Evolutionary conservation across 2,329 filamentous ascomycete species (phyloP), one percentile per base, ranked within the genome.

Genomic region (Alternaria sp.): DNA sequence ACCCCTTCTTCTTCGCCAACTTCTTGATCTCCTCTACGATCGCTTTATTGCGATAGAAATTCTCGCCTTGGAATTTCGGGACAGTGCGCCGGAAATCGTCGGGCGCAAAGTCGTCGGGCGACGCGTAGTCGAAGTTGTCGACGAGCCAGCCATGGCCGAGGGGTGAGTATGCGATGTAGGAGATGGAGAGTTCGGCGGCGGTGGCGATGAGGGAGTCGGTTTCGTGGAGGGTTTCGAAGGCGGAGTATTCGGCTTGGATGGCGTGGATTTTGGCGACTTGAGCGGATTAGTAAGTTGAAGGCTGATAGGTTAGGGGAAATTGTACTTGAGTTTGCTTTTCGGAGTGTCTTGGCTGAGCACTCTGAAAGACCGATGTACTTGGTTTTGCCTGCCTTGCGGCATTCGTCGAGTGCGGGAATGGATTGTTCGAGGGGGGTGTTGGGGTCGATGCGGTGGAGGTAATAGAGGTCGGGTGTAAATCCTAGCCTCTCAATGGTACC

Each of bases 231-330:
- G 79, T 77, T 12, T 77, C 74, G 64, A 85, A 86, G 2, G 80
- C 78, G n/a, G 77, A 82, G 74, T 86, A 86, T 67, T 86, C 85
- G 9, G 84, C 75, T 71, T 87, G 84, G 5, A 84, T 73, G 4
- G 83, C 83, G 12, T 80, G 69, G 59, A 87, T 81, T 8, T 80
- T 83, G 50, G 81, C 78, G 4, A 86, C 77, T 30, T 69, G 11
- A 28, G 17, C 13, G 10, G 9, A 10, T 54, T 45, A 61, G 36
- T 40, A 49, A 5, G 26, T 9, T 30, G 15, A 11, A 28, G 28
- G 9, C 12, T 11, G 13, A 45, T 15, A 28, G 10, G 26, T 28
- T 28, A 5, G 26, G 26, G 26, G 26, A 26, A 26, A 26, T 26
- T 28, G 46, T 57, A 71, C 69, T 72, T 0, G 64, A 79, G 62